Conservation (phyloP, 2,329 filamentous ascomycete genomes). For the Neofusicoccum kwambonambiense region DNA sequence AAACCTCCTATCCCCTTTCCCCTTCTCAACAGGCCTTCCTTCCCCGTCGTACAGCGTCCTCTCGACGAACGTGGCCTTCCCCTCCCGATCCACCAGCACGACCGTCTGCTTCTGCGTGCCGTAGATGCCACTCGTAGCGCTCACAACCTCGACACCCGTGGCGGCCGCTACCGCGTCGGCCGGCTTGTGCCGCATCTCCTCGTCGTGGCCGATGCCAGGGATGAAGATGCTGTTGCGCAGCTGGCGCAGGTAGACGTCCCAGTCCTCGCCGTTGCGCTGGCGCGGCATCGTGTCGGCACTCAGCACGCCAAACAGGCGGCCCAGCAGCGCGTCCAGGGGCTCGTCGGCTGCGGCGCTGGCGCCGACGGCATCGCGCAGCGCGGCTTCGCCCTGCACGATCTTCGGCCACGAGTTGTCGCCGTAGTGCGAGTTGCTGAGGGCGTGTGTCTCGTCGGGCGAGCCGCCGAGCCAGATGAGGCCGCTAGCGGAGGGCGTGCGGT, state of each 20-base stretch:
- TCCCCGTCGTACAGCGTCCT: conserved; percentile 58
- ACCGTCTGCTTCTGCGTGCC: conserved; percentile 66
- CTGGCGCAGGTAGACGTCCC: conserved; percentile 56
- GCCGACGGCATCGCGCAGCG: conserved; percentile 51
- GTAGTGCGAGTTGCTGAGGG: conserved; percentile 61
- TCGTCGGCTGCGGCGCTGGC: conserved; percentile 43
- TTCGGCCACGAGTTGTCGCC: conserved; percentile 62
- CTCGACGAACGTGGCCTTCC: conserved; percentile 61
- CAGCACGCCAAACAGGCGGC: conserved; percentile 53
- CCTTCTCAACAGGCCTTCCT: conserved; percentile 46
- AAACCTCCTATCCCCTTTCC: conserved; percentile 48
- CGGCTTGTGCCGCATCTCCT: conserved; percentile 38
- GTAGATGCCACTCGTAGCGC: conserved; percentile 53
- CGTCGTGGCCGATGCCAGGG: conserved; percentile 53
- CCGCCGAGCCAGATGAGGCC: conserved; percentile 53
- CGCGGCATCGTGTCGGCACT: conserved; percentile 56
- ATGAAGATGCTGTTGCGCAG: conserved; percentile 62
- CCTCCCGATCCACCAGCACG: conserved; percentile 55
- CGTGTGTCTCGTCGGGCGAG: conserved; percentile 52
- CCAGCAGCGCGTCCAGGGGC: conserved; percentile 50
- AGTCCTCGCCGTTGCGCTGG: conserved; percentile 47
- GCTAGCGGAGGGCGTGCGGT: conserved; percentile 55
- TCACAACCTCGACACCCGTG: conserved; percentile 26
- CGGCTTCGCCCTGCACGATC: conserved; percentile 56
- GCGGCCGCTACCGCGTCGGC: conserved; percentile 44